phyloP scores from a whole-genome alignment of 805 yeast genomes.

The Nakazawaea molendinolei region DNA sequence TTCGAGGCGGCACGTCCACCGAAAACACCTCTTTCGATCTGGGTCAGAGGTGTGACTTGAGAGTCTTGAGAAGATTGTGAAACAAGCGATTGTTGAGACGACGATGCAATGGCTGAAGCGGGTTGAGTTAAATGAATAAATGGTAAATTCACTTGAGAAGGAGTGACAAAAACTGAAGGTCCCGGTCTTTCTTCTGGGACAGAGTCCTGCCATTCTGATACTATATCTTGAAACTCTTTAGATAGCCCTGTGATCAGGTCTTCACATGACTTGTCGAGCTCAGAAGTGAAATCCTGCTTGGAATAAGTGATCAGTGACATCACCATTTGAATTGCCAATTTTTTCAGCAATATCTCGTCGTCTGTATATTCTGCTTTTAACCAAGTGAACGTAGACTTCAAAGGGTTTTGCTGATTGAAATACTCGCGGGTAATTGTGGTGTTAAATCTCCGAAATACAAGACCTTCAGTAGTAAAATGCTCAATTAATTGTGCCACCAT shows the following conservation, averaged over 20 bases:
- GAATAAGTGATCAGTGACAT: not conserved
- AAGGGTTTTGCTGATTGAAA: not conserved
- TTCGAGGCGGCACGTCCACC: conserved; percentile 1
- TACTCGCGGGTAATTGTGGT: not conserved
- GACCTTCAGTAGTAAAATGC: conserved; percentile 17
- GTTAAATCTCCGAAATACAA: not conserved
- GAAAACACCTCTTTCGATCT: conserved; percentile 1
- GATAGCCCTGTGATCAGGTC: too few relatives aligned
- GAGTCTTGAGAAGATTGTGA: conserved; percentile 2
- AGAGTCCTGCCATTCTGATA: too few relatives aligned
- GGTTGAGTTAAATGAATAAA: too few relatives aligned
- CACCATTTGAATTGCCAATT: not conserved
- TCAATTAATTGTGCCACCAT: conserved; percentile 26
- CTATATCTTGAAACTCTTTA: too few relatives aligned
- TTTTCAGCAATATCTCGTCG: too few relatives aligned
- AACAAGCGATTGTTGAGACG: too few relatives aligned
- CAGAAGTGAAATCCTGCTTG: too few relatives aligned
- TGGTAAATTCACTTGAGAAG: too few relatives aligned
- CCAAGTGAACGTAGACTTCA: not conserved
- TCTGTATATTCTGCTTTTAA: not conserved
- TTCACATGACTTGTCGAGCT: too few relatives aligned
- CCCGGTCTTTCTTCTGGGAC: too few relatives aligned
- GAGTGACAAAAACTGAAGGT: too few relatives aligned
- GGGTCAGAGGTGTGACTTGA: not conserved
- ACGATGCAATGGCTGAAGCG: too few relatives aligned